Evolutionary conservation across 2,329 filamentous ascomycete species (phyloP).

Genomic region (Pseudogymnoascus sp.): DNA sequence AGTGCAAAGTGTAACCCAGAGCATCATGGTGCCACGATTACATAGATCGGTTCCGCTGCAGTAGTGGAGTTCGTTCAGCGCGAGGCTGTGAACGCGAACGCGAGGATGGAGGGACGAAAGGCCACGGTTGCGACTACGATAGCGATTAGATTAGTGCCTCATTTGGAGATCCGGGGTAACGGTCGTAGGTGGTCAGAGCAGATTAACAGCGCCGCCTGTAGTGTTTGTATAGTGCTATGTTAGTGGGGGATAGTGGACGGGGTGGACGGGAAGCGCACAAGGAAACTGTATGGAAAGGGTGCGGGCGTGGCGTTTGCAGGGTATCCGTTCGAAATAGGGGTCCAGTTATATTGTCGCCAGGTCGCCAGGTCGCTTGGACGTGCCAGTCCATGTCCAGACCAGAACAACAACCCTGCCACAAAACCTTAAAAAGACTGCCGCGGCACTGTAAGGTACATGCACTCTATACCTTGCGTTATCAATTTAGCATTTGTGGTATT

Average conservation of each 20-base stretch:
- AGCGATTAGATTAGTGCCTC: slow-evolving; percentile 2
- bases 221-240: neutral
- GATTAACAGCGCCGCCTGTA: slow-evolving; percentile 2
- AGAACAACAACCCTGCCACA: neutral
- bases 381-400: neutral
- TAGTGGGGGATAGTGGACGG: neutral
- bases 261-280: neutral
- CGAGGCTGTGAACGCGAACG: slow-evolving; percentile 7
- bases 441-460: slow-evolving; percentile 1
- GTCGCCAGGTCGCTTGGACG: neutral
- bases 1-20: slow-evolving; percentile 22
- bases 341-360: slow-evolving; percentile 4
- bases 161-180: slow-evolving; percentile 2
- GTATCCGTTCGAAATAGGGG: neutral
- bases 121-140: slow-evolving; percentile 5
- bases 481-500: slow-evolving; percentile 1
- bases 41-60: slow-evolving; percentile 3
- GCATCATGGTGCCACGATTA: slow-evolving; percentile 8
- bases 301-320: neutral
- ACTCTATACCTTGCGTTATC: slow-evolving; percentile 7
- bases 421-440: slow-evolving; percentile 8
- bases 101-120: slow-evolving; percentile 1
- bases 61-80: slow-evolving; percentile 1
- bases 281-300: neutral
- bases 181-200: neutral